These are phyloP conservation scores for Ganoderma resinaceum DNA, from an alignment of 1,284 basidiomycete genomes.

Conservation along the genomic window DNA sequence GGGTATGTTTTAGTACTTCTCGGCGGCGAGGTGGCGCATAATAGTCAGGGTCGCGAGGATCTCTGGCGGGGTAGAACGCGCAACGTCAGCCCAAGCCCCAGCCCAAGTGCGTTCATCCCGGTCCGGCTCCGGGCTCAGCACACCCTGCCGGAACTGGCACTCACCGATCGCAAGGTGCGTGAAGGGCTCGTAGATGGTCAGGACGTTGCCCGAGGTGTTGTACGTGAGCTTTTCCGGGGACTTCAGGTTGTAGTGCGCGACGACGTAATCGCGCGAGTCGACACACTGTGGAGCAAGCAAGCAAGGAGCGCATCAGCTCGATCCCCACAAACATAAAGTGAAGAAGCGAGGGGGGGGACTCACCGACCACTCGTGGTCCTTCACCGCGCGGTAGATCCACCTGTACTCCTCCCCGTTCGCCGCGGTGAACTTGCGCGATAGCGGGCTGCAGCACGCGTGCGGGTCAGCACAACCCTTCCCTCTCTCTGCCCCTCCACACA, in stretches of 20 bases:
- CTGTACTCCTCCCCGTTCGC: conserved; percentile 72
- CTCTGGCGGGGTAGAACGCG: conserved; percentile 45
- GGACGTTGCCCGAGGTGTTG: conserved; percentile 67
- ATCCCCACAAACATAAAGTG: conserved; percentile 16
- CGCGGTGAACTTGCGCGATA: conserved; percentile 67
- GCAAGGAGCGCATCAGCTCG: conserved; percentile 10
- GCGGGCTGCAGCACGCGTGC: conserved; percentile 51
- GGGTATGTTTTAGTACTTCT: conserved; percentile 34
- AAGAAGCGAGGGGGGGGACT: conserved; percentile 36
- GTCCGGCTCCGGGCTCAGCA: neutral
- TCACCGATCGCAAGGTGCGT: conserved; percentile 62
- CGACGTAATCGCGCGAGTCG: conserved; percentile 65
- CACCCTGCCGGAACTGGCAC: conserved; percentile 29
- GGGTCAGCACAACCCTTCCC: conserved; percentile 3
- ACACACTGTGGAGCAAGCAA: conserved; percentile 53
- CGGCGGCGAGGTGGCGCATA: conserved; percentile 61
- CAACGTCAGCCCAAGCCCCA: conserved; percentile 14
- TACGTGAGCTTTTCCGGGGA: conserved; percentile 61
- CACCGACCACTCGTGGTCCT: conserved; percentile 75
- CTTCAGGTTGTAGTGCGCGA: conserved; percentile 61
- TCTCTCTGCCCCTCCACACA: too few species aligned
- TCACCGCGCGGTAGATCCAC: conserved; percentile 61
- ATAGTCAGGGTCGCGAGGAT: conserved; percentile 67
- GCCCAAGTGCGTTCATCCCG: too few species aligned
- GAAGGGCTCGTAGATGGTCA: conserved; percentile 67